phyloP scores from a whole-genome alignment of 2,329 filamentous ascomycete species.

The Botrytis deweyae region DNA sequence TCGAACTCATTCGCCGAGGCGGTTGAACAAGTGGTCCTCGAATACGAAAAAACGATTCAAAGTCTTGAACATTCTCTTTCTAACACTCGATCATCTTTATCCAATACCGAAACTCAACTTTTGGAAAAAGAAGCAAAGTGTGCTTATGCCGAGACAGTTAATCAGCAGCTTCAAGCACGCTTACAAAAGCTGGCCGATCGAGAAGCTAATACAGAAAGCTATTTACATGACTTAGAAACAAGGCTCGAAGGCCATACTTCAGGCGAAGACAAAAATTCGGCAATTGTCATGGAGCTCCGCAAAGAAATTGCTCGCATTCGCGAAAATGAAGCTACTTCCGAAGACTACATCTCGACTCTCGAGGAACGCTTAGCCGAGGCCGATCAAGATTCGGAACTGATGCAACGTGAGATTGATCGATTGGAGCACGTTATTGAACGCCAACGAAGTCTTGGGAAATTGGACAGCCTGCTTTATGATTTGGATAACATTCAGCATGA shows the following conservation, averaged over 20 bases:
- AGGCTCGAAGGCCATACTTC: slow-evolving; percentile 88
- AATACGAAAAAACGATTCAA: slow-evolving; percentile 99
- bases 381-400: slow-evolving; percentile 92
- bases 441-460: slow-evolving; percentile 89
- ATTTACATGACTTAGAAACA: slow-evolving; percentile 85
- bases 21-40: slow-evolving; percentile 91
- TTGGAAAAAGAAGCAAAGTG: slow-evolving; percentile 93
- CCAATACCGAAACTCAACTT: slow-evolving; percentile 79
- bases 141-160: slow-evolving; percentile 89
- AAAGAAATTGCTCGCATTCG: slow-evolving; percentile 86
- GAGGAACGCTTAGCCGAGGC: slow-evolving; percentile 94
- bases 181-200: slow-evolving; percentile 92
- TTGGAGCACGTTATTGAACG: slow-evolving; percentile 94
- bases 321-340: slow-evolving; percentile 85
- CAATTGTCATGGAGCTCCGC: slow-evolving; percentile 80
- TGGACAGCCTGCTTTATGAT: slow-evolving; percentile 89
- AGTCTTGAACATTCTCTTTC: slow-evolving; percentile 87
- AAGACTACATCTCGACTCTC: slow-evolving; percentile 96
- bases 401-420: slow-evolving; percentile 94
- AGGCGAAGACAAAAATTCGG: slow-evolving; percentile 88
- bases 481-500: slow-evolving; percentile 75
- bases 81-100: slow-evolving; percentile 79
- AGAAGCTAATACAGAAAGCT: slow-evolving; percentile 87
- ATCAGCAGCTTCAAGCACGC: slow-evolving; percentile 81
- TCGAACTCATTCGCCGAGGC: slow-evolving; percentile 96